Percentiles rank a stretch among this genome's conserved stretches.
Conservation (phyloP, 106 monocot genomes). For the Gastrodia elata region DNA sequence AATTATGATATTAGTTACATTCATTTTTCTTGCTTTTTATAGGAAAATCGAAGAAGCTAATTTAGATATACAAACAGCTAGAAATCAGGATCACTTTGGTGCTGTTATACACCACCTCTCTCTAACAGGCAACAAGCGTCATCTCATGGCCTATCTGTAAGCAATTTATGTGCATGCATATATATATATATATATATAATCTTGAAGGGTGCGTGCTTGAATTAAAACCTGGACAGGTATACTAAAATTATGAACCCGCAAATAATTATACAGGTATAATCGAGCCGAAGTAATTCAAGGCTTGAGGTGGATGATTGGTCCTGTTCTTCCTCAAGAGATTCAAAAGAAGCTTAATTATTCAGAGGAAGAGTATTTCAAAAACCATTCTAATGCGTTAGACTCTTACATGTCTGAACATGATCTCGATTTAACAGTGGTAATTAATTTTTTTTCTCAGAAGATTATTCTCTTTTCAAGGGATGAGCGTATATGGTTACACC, state of each 20-base stretch:
- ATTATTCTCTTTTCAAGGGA: neutral
- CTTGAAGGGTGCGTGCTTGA: neutral
- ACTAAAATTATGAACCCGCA: neutral
- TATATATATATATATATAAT: too few relatives aligned
- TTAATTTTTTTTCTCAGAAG: neutral
- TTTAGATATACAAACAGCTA: slow-evolving; percentile 72
- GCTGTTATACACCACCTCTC: slow-evolving; percentile 87
- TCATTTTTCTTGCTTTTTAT: neutral
- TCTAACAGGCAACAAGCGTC: slow-evolving; percentile 76
- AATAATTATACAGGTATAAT: slow-evolving; percentile 63
- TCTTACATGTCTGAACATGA: slow-evolving; percentile 83
- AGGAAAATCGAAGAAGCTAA: slow-evolving; percentile 72
- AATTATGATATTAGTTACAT: neutral
- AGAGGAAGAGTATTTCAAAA: slow-evolving; percentile 88
- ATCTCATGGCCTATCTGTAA: slow-evolving; percentile 95
- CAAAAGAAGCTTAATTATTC: slow-evolving; percentile 72
- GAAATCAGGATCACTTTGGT: slow-evolving; percentile 89
- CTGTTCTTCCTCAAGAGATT: slow-evolving; percentile 79
- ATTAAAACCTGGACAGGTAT: too few relatives aligned
- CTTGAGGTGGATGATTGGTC: slow-evolving; percentile 82
- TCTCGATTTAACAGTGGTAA: slow-evolving; percentile 90
- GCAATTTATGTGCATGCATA: neutral
- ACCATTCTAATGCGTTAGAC: slow-evolving; percentile 72
- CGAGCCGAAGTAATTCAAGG: slow-evolving; percentile 77
- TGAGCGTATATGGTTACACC: neutral